A percentile compares a stretch with the other conserved stretches of the same genome.
phyloP scores from a whole-genome alignment of 495 filamentous ascomycete genomes.

The Lichenothelia convexa region DNA sequence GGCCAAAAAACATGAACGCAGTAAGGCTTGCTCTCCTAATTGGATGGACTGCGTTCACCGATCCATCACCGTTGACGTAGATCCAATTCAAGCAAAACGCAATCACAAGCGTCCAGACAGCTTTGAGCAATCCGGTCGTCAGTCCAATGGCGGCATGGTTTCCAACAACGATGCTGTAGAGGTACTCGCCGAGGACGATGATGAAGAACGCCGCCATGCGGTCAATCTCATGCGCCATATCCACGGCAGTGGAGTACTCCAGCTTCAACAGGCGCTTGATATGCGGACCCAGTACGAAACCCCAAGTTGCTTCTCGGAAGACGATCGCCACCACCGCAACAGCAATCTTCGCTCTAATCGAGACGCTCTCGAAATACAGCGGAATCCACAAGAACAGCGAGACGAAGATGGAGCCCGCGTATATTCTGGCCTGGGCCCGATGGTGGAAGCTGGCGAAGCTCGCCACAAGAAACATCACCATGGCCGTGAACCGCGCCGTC shows the following conservation, averaged over 20 bases:
- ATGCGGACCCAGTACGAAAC: constrained; percentile 20
- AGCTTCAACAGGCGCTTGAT: constrained; percentile 21
- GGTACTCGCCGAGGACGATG: constrained; percentile 30
- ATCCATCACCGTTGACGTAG: constrained; percentile 24
- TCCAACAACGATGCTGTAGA: constrained; percentile 26
- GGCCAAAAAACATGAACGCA: no score
- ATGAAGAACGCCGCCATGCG: constrained; percentile 32
- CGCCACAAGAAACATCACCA: constrained; percentile 13
- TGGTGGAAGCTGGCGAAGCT: constrained; percentile 25
- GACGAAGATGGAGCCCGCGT: constrained; percentile 16
- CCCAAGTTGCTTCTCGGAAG: constrained; percentile 18
- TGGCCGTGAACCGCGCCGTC: constrained; percentile 12
- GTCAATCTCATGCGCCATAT: constrained; percentile 30
- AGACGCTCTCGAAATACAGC: constrained; percentile 21
- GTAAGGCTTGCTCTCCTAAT: no score
- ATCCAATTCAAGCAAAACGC: constrained; percentile 30
- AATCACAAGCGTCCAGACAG: constrained; percentile 27
- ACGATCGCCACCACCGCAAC: constrained; percentile 23
- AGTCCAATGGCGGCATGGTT: constrained; percentile 23
- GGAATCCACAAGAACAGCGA: constrained; percentile 24
- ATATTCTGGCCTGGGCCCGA: constrained; percentile 21
- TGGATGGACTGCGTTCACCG: no score
- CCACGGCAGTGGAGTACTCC: constrained; percentile 23
- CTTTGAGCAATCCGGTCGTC: constrained; percentile 19
- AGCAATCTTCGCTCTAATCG: constrained; percentile 22